Percentiles rank a stretch among this genome's conserved stretches.
These are phyloP conservation scores for Xylaria digitata DNA, from an alignment of 2,329 filamentous ascomycete genomes.

Conservation along the genomic window DNA sequence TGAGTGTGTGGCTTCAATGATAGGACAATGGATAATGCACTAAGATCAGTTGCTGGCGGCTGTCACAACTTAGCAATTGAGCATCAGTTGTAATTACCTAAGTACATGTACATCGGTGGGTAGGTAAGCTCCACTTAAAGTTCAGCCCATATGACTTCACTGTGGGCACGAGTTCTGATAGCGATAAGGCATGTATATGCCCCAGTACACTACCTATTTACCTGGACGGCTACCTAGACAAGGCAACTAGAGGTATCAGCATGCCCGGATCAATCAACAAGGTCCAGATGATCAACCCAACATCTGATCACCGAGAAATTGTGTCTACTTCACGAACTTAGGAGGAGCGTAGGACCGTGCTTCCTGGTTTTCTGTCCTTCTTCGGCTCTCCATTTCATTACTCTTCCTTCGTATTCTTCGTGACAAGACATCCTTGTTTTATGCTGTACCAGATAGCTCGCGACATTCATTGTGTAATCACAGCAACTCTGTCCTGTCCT, in stretches of 20 bases:
- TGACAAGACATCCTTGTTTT: slow-evolving; percentile 1
- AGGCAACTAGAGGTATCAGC: slow-evolving; percentile 7
- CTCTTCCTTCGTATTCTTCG: background rate
- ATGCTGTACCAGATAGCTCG: background rate
- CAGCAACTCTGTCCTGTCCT: slow-evolving; percentile 9
- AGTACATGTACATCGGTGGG: background rate
- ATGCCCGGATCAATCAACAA: slow-evolving; percentile 32
- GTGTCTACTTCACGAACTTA: background rate
- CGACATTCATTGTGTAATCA: slow-evolving; percentile 5
- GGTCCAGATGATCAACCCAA: slow-evolving; percentile 40
- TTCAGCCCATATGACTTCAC: slow-evolving; percentile 44
- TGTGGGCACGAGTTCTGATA: slow-evolving; percentile 35
- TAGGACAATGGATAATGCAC: background rate
- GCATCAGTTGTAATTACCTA: background rate
- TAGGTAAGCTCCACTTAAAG: slow-evolving; percentile 7
- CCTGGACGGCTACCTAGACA: background rate
- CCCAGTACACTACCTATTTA: slow-evolving; percentile 8
- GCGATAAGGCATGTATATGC: slow-evolving; percentile 36
- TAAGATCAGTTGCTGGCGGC: slow-evolving; percentile 10
- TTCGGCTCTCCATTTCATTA: background rate
- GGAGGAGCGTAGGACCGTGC: background rate
- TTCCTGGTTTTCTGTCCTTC: background rate
- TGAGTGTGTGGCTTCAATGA: slow-evolving; percentile 2
- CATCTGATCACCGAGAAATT: slow-evolving; percentile 11
- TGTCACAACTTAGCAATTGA: background rate